Evolutionary conservation across 306 rosid genomes (phyloP).

Genomic region (Glycine latifolia): DNA sequence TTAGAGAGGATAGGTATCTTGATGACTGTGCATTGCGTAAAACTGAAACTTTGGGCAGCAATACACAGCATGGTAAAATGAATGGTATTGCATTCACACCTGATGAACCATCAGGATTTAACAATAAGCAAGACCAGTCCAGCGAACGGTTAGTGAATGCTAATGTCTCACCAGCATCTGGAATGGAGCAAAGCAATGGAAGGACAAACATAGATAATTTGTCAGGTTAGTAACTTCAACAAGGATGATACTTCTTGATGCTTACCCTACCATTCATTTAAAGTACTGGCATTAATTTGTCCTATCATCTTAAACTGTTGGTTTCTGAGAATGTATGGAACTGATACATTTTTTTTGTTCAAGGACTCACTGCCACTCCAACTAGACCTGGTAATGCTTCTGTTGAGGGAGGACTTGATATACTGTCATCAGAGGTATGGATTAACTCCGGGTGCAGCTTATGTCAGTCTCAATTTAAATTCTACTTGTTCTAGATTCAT

Average conservation of each 20-base stretch:
- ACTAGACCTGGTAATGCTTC: slow-evolving; percentile 66
- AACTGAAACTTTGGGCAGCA: slow-evolving; percentile 58
- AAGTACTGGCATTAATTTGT: slow-evolving; percentile 31
- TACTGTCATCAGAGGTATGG: slow-evolving; percentile 84
- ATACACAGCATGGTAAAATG: slow-evolving; percentile 59
- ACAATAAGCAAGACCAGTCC: slow-evolving; percentile 67
- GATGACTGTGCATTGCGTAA: slow-evolving; percentile 62
- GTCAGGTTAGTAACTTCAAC: slow-evolving; percentile 67
- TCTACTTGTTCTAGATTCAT: slow-evolving; percentile 24
- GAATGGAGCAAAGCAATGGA: slow-evolving; percentile 72
- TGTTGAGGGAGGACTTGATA: slow-evolving; percentile 64
- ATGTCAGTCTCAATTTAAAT: slow-evolving; percentile 29
- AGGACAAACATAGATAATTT: slow-evolving; percentile 63
- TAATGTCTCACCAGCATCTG: slow-evolving; percentile 65
- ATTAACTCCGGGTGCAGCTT: slow-evolving; percentile 25
- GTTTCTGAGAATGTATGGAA: slow-evolving; percentile 38
- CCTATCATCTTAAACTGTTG: slow-evolving; percentile 41
- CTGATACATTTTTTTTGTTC: slow-evolving; percentile 55
- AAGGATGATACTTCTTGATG: slow-evolving; percentile 25
- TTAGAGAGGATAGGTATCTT: slow-evolving; percentile 62
- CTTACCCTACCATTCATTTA: slow-evolving; percentile 38
- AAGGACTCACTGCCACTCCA: slow-evolving; percentile 67
- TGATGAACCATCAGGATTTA: slow-evolving; percentile 71
- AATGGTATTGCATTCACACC: slow-evolving; percentile 59
- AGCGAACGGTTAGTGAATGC: slow-evolving; percentile 66